These are phyloP conservation scores for Phialophora chinensis DNA, from an alignment of 2,329 filamentous ascomycete genomes.

Conservation along the genomic window DNA sequence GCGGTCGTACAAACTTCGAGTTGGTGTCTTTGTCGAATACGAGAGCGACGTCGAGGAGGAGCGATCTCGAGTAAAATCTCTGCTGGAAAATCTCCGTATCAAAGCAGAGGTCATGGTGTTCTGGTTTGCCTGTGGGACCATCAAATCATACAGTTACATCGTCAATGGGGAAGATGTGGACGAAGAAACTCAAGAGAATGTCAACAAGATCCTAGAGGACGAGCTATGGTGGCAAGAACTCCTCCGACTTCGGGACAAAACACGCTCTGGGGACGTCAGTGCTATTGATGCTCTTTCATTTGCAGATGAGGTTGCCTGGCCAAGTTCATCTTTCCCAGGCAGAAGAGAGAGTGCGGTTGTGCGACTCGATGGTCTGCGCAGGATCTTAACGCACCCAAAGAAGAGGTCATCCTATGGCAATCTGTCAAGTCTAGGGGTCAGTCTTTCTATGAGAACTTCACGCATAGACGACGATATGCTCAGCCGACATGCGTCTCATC, in stretches of 20 bases:
- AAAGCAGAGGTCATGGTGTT: constrained; percentile 80
- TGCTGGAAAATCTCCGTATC: constrained; percentile 82
- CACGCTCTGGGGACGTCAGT: constrained; percentile 43
- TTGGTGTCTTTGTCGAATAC: constrained; percentile 88
- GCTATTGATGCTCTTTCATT: constrained; percentile 54
- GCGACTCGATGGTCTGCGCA: constrained; percentile 65
- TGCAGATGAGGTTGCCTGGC: constrained; percentile 57
- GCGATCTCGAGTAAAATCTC: constrained; percentile 69
- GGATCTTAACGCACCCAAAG: constrained; percentile 67
- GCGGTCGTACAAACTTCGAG: constrained; percentile 71
- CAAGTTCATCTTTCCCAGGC: constrained; percentile 59
- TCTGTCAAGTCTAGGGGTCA: constrained; percentile 63
- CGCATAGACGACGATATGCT: constrained; percentile 69
- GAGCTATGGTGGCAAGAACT: constrained; percentile 86
- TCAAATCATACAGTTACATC: constrained; percentile 77
- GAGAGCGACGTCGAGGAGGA: constrained; percentile 84
- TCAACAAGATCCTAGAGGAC: constrained; percentile 70
- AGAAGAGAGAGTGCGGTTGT: constrained; percentile 51
- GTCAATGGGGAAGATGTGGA: constrained; percentile 70
- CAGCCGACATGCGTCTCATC: constrained; percentile 52
- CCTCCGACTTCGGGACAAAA: constrained; percentile 53
- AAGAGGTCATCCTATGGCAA: constrained; percentile 56
- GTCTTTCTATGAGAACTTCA: constrained; percentile 76
- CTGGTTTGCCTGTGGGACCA: constrained; percentile 75
- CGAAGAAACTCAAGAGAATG: constrained; percentile 62